Evolutionary conservation across 768 basidiomycete species (phyloP), one percentile per base, ranked within the genome.

Genomic region (Psilocybe azurescens): DNA sequence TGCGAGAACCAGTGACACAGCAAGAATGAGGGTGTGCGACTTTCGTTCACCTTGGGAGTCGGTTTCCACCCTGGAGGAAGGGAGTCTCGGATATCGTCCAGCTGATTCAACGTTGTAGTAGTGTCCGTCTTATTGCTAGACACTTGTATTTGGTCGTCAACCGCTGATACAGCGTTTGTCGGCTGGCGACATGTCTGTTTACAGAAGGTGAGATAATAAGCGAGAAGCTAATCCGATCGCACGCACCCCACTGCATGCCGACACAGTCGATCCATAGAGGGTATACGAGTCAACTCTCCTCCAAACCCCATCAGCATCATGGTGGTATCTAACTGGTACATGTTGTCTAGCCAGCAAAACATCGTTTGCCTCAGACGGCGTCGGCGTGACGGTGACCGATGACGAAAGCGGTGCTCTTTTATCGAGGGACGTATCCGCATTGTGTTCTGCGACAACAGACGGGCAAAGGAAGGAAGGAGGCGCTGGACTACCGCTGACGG

Each of bases 381-480:
- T 38, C 24, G 67, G 55, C 65, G 66, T 48, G 54, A 49, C 30
- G 66, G 62, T 52, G 6, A 13, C n/a, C 29, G 61, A 36, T 44
- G 62, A 47, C 59, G 60, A 53, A 32, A 71, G 56, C 39, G 64
- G 41, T 24, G 56, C 61, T 57, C 51, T 54, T 53, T 53, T 63
- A 32, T 50, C 24, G 51, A 28, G 54, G 36, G 44, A 10, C n/a
- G 10, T 33, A 33, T 60, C 55, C 33, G 55, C 65, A 64, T 57
- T 48, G 47, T 38, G 55, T 29, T 65, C 56, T 7, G 58, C 51
- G 48, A 69, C 72, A 64, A 84, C 70, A 20, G 77, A 79, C 1
- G 88, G 89, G 63, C 88, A 90, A 47, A 89, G 81, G 65, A 90
- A 90, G 56, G 79, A 65, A n/a, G 82, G 86, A 1, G 87, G 86